Evolutionary conservation across 139 green algal genomes (phyloP).

Genomic region (Limnomonas spitsbergensis): DNA sequence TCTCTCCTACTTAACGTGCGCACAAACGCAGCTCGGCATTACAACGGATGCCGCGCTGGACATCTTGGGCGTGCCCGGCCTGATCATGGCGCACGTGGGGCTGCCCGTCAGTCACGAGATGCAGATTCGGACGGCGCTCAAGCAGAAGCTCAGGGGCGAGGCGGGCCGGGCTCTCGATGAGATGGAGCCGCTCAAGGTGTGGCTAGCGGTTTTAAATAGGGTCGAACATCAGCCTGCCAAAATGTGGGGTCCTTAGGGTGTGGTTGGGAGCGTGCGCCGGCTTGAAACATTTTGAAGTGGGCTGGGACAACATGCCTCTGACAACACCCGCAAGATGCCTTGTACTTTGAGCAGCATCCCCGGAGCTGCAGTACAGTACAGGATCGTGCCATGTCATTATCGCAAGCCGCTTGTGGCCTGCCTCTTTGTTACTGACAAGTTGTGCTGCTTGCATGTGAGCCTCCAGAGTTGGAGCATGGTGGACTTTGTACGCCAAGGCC

Average conservation of each 20-base stretch:
- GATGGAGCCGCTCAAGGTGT: slow-evolving; percentile 23
- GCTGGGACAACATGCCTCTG: too few species aligned
- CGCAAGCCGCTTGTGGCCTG: too few species aligned
- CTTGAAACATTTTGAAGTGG: too few species aligned
- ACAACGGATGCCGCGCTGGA: slow-evolving; percentile 17
- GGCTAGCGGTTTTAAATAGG: neutral
- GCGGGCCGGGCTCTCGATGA: slow-evolving; percentile 14
- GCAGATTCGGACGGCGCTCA: slow-evolving; percentile 20
- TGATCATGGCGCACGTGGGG: slow-evolving; percentile 32
- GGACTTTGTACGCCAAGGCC: neutral
- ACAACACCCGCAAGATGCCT: too few species aligned
- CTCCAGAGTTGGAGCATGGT: slow-evolving; percentile 3
- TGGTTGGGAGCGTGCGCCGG: too few species aligned
- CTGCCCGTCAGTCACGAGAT: slow-evolving; percentile 22
- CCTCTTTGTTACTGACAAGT: too few species aligned
- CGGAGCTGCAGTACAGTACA: too few species aligned
- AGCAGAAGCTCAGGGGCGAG: slow-evolving; percentile 12
- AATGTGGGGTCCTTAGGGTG: too few species aligned
- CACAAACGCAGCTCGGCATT: slow-evolving; percentile 20
- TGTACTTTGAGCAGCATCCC: too few species aligned
- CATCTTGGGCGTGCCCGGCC: slow-evolving; percentile 21
- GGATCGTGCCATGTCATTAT: too few species aligned
- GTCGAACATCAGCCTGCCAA: neutral
- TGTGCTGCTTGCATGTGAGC: too few species aligned
- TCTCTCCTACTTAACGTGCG: too few species aligned